Evolutionary conservation across 768 basidiomycete species (phyloP).

Genomic region (Tubosaeta brunneosetosa): DNA sequence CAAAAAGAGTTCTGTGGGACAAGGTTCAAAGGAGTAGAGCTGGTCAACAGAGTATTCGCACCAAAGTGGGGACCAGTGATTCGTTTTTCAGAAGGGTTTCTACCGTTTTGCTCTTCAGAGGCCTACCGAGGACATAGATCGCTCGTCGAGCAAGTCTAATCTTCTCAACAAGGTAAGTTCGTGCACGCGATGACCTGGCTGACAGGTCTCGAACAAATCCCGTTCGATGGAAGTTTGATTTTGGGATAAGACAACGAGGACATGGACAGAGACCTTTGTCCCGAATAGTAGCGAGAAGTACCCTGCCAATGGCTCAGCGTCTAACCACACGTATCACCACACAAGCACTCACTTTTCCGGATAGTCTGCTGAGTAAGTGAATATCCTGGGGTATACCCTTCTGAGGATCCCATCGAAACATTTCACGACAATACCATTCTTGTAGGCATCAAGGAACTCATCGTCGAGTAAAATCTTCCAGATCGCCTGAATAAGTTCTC

Average conservation of each 20-base stretch:
- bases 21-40: too few relatives aligned
- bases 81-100: neutral
- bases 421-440: neutral
- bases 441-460: neutral
- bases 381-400: slow-evolving; percentile 1
- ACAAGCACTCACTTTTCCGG: slow-evolving; percentile 1
- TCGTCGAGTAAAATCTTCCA: slow-evolving; percentile 3
- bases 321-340: too few relatives aligned
- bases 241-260: slow-evolving; percentile 3
- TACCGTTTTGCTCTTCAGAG: neutral
- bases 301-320: slow-evolving; percentile 5
- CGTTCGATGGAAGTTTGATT: neutral
- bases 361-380: slow-evolving; percentile 3
- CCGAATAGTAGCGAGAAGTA: slow-evolving; percentile 22
- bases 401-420: neutral
- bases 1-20: neutral
- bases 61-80: too few relatives aligned
- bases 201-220: neutral
- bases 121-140: neutral
- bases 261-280: slow-evolving; percentile 26
- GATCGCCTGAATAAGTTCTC: neutral
- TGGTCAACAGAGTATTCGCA: too few relatives aligned
- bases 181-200: neutral
- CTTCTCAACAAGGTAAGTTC: neutral
- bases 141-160: neutral